phyloP scores from a whole-genome alignment of 2,329 filamentous ascomycete genomes.

The Ascochyta clinopodiicola region DNA sequence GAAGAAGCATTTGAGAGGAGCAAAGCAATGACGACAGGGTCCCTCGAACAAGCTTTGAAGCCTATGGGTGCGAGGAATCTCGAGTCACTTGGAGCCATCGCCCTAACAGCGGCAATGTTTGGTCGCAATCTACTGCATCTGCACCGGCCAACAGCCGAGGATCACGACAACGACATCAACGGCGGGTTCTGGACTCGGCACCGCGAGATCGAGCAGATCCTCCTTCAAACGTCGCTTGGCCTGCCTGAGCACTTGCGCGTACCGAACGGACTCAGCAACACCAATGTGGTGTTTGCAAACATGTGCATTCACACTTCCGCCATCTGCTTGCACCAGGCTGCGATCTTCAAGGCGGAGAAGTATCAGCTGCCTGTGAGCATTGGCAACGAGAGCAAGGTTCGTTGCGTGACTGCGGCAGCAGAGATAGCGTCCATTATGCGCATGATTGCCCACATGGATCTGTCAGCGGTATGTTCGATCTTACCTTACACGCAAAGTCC shows the following conservation, averaged over 20 bases:
- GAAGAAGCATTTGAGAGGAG: conserved; percentile 87
- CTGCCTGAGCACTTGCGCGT: conserved; percentile 83
- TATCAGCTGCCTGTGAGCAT: conserved; percentile 78
- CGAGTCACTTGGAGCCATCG: conserved; percentile 78
- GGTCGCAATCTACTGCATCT: conserved; percentile 90
- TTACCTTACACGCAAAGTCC: background rate
- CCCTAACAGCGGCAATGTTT: conserved; percentile 87
- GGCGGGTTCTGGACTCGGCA: conserved; percentile 97
- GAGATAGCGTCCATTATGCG: conserved; percentile 96
- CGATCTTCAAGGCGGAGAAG: conserved; percentile 96
- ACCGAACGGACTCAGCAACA: conserved; percentile 74
- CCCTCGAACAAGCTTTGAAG: conserved; percentile 72
- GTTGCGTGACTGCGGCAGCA: conserved; percentile 91
- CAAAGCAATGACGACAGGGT: conserved; percentile 73
- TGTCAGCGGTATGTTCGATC: conserved; percentile 71
- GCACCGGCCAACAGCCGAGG: conserved; percentile 81
- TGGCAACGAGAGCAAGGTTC: conserved; percentile 86
- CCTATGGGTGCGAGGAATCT: conserved; percentile 76
- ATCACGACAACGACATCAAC: conserved; percentile 85
- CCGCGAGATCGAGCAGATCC: conserved; percentile 83
- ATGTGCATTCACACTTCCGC: conserved; percentile 97
- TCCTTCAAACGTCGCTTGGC: conserved; percentile 84
- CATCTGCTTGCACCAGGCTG: conserved; percentile 97
- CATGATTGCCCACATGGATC: conserved; percentile 88
- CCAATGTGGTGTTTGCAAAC: conserved; percentile 91